These are phyloP conservation scores for Amoebophrya sp. DNA, from an alignment of 169 alveolate species.

Conservation along the genomic window DNA sequence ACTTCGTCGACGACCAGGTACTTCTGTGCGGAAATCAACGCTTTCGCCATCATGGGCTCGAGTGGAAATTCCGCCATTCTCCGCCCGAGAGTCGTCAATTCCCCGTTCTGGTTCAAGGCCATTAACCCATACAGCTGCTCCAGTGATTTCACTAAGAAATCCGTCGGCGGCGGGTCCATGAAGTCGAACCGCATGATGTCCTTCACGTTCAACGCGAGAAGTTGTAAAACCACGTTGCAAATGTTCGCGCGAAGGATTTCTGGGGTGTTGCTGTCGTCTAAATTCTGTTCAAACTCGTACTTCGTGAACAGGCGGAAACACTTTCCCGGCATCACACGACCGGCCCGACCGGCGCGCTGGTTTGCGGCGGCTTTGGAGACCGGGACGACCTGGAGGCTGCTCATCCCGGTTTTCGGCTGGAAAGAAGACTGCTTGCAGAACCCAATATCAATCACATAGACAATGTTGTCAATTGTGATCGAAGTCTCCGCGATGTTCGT, in stretches of 20 bases:
- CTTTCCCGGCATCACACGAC: slow-evolving; percentile 93
- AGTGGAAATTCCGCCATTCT: slow-evolving; percentile 99
- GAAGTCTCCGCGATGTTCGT: slow-evolving; percentile 99
- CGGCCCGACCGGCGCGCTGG: slow-evolving; percentile 99
- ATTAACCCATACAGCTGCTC: slow-evolving; percentile 95
- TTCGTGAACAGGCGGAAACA: slow-evolving; percentile 97
- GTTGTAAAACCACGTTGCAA: slow-evolving; percentile 54
- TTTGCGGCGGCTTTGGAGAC: slow-evolving; percentile 95
- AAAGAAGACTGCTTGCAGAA: background rate
- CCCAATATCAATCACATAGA: slow-evolving; percentile 62
- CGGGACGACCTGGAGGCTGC: slow-evolving; percentile 70
- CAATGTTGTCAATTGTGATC: slow-evolving; percentile 94
- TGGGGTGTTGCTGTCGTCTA: slow-evolving; percentile 72
- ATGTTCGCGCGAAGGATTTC: slow-evolving; percentile 63
- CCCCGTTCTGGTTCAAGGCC: slow-evolving; percentile 93
- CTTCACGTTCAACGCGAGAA: slow-evolving; percentile 83
- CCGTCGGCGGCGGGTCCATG: slow-evolving; percentile 94
- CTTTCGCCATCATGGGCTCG: slow-evolving; percentile 81
- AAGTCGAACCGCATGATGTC: slow-evolving; percentile 97
- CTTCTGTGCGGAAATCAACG: slow-evolving; percentile 54
- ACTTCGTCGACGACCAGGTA: slow-evolving; percentile 92
- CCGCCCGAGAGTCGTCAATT: slow-evolving; percentile 84
- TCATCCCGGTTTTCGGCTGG: slow-evolving; percentile 41
- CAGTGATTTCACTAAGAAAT: slow-evolving; percentile 84
- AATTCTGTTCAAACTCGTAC: slow-evolving; percentile 90